Evolutionary conservation across 768 basidiomycete species (phyloP).

Genomic region (Boletus rubescentipes): DNA sequence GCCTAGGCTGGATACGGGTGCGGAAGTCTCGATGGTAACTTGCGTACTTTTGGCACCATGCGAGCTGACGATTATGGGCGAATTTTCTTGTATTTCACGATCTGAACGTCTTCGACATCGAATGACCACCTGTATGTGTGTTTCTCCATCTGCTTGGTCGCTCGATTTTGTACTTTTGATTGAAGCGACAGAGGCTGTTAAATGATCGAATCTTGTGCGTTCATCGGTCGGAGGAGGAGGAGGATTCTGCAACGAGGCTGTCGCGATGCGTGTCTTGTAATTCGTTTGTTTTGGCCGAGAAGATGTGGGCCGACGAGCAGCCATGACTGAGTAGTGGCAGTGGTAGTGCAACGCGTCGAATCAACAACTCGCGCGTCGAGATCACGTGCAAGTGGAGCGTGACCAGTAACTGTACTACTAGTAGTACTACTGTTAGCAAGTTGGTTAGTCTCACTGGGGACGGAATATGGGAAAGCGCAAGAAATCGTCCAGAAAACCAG

Average conservation of each 20-base stretch:
- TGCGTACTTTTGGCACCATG: slow-evolving; percentile 72
- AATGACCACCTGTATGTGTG: slow-evolving; percentile 92
- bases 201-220: slow-evolving; percentile 14
- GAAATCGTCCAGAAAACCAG: slow-evolving; percentile 83
- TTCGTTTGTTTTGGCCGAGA: slow-evolving; percentile 40
- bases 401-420: too few relatives aligned
- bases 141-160: slow-evolving; percentile 51
- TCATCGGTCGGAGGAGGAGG: slow-evolving; percentile 24
- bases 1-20: slow-evolving; percentile 69
- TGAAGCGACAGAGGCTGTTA: slow-evolving; percentile 26
- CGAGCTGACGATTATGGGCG: slow-evolving; percentile 83
- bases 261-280: slow-evolving; percentile 48
- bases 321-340: slow-evolving; percentile 43
- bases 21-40: slow-evolving; percentile 77
- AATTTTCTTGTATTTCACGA: slow-evolving; percentile 80
- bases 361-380: slow-evolving; percentile 29
- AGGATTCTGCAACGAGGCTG: slow-evolving; percentile 34
- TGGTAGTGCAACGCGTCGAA: slow-evolving; percentile 31
- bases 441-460: too few relatives aligned
- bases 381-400: slow-evolving; percentile 30
- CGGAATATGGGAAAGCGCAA: slow-evolving; percentile 81
- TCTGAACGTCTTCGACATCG: slow-evolving; percentile 85
- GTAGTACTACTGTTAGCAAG: background rate
- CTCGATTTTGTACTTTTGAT: slow-evolving; percentile 28
- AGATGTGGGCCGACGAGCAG: slow-evolving; percentile 57